phyloP scores from a whole-genome alignment of 306 rosid genomes.

The Lathyrus sativus region DNA sequence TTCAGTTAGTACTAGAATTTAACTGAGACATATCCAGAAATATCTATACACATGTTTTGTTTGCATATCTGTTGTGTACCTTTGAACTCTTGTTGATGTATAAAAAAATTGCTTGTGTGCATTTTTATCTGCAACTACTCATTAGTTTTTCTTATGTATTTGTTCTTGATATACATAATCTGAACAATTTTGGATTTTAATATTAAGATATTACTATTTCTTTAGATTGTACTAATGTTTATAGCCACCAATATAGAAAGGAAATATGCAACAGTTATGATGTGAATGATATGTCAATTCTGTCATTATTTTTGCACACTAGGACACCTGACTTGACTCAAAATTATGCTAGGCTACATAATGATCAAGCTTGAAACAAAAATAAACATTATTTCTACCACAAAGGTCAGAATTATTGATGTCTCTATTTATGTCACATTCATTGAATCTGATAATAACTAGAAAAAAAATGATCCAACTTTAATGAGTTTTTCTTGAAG shows the following conservation, averaged over 20 bases:
- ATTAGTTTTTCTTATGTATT: no score
- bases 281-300: neutral
- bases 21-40: constrained; percentile 46
- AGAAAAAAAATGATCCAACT: no score
- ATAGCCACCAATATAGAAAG: no score
- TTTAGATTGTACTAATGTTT: no score
- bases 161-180: no score
- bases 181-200: no score
- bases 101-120: constrained; percentile 56
- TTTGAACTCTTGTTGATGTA: constrained; percentile 49
- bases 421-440: no score
- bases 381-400: neutral
- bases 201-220: no score
- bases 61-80: constrained; percentile 41
- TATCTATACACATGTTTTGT: constrained; percentile 47
- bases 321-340: neutral
- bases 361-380: neutral
- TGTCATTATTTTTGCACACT: neutral
- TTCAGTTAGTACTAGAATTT: constrained; percentile 45
- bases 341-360: neutral
- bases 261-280: neutral
- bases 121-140: no score
- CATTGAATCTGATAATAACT: no score
- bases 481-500: no score
- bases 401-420: neutral